These are phyloP conservation scores for Phytophthora colocasiae DNA, from an alignment of 352 stramenopile genomes.

Conservation along the genomic window DNA sequence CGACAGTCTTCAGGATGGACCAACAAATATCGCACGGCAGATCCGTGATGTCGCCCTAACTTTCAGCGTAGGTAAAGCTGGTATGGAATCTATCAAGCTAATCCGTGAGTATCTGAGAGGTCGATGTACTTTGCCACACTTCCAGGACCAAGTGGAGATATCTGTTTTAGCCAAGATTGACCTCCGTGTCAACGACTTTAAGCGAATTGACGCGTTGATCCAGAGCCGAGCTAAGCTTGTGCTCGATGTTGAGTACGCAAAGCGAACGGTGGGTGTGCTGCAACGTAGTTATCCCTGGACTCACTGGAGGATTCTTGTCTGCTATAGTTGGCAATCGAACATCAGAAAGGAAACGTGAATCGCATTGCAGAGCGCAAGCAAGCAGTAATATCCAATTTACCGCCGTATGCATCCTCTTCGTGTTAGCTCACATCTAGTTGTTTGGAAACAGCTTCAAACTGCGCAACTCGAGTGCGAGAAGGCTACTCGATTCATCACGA, in stretches of 20 bases:
- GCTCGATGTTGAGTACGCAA: slow-evolving; percentile 77
- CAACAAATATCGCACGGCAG: slow-evolving; percentile 9
- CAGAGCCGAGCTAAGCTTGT: slow-evolving; percentile 57
- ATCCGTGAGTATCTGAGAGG: background rate
- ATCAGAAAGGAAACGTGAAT: slow-evolving; percentile 69
- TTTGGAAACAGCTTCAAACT: slow-evolving; percentile 31
- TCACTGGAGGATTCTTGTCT: background rate
- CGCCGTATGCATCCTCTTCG: too few species aligned
- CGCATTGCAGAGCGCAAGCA: slow-evolving; percentile 64
- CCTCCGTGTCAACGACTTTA: slow-evolving; percentile 43
- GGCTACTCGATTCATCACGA: slow-evolving; percentile 33
- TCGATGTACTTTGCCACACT: background rate
- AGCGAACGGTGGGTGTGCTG: slow-evolving; percentile 54
- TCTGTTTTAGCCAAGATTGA: slow-evolving; percentile 52
- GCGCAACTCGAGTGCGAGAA: slow-evolving; percentile 42
- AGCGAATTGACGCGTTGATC: slow-evolving; percentile 50
- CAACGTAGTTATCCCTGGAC: background rate
- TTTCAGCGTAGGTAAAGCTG: slow-evolving; percentile 33
- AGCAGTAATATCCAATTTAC: slow-evolving; percentile 30
- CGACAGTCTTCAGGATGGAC: slow-evolving; percentile 28
- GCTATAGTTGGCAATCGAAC: slow-evolving; percentile 53
- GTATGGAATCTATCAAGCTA: too few species aligned
- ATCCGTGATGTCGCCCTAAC: slow-evolving; percentile 30
- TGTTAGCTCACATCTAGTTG: too few species aligned
- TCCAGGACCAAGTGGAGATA: slow-evolving; percentile 51